Evolutionary conservation across 1,284 basidiomycete species (phyloP), one percentile per base, ranked within the genome.

Genomic region (Trichosporon sp.): DNA sequence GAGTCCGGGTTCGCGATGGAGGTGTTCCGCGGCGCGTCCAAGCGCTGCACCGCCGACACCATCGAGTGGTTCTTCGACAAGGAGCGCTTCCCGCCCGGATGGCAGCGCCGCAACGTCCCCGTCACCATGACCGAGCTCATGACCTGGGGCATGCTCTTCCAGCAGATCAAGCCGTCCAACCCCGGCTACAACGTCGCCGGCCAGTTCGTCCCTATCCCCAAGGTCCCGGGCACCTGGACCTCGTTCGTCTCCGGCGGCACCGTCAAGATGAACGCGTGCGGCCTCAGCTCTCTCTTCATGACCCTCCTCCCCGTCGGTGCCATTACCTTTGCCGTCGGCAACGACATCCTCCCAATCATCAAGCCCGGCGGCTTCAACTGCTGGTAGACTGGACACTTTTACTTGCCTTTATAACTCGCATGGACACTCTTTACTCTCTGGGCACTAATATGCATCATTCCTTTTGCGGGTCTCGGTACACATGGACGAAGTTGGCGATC

Each of bases 1-100:
- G 67, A 68, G 67, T 65, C 64, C 9, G 67, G 64, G 13, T 68
- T 68, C 25, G 32, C 29, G 6, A 51, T 58, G 56, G 67, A 68
- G 64, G 67, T 58, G 11, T 58, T 68, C 53, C 64, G 64, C n/a
- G 67, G 67, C 25, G 21, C 23, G 12, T 3, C 13, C 31, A 9
- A 15, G 23, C 18, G 38, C 23, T 35, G 44, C 47, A 64, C 62
- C 5, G n/a, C n/a, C 13, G 42, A 65, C 29, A 38, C 58, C 31
- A 21, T 65, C 25, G 64, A 68, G 15, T 35, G n/a, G 27, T 68
- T 56, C 53, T 68, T 68, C 64, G 4, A 15, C 56, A 12, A 68
- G 29, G 67, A 68, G 42, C 53, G 58, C 23, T 68, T 68, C 67
- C 67, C 67, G 23, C 32, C 29, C 23, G 38, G 42, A 13, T 68